Evolutionary conservation across 768 basidiomycete genomes (phyloP).

Genomic region (Leccinum boreale): DNA sequence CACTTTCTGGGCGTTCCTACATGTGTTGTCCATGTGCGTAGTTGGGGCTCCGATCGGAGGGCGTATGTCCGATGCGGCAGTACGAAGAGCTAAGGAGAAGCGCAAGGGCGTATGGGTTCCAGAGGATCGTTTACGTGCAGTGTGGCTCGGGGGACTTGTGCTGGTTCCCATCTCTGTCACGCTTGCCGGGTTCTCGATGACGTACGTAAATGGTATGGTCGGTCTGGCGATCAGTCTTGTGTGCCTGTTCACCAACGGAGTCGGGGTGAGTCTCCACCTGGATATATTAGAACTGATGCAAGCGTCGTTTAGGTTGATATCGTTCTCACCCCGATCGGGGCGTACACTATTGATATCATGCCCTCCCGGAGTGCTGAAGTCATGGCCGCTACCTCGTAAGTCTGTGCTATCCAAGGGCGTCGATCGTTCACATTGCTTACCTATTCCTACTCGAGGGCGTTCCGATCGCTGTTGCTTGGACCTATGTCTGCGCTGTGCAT

Average conservation of each 20-base stretch:
- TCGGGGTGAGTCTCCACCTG: conserved; percentile 46
- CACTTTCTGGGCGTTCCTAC: not conserved
- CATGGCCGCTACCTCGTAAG: conserved; percentile 55
- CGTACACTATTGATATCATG: conserved; percentile 61
- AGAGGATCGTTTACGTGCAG: conserved; percentile 62
- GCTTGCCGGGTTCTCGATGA: conserved; percentile 46
- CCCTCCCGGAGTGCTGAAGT: conserved; percentile 60
- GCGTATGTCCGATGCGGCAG: conserved; percentile 50
- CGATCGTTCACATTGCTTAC: not conserved
- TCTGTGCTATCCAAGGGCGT: conserved; percentile 1
- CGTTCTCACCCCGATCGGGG: conserved; percentile 50
- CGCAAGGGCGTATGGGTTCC: conserved; percentile 61
- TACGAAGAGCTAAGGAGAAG: conserved; percentile 45
- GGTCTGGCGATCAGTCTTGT: conserved; percentile 51
- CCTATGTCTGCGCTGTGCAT: conserved; percentile 15
- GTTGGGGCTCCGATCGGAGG: conserved; percentile 63
- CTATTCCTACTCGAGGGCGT: conserved; percentile 7
- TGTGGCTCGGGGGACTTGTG: conserved; percentile 42
- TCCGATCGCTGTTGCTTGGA: conserved; percentile 22
- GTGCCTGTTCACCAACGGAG: conserved; percentile 60
- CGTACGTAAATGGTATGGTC: conserved; percentile 44
- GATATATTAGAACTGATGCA: not conserved
- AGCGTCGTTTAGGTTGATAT: conserved; percentile 45
- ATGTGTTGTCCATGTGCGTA: conserved; percentile 18
- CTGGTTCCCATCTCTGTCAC: conserved; percentile 54